Base-by-base conservation (phyloP, 495 filamentous ascomycete genomes). In the Pseudoneurospora amorphoporcata region DNA sequence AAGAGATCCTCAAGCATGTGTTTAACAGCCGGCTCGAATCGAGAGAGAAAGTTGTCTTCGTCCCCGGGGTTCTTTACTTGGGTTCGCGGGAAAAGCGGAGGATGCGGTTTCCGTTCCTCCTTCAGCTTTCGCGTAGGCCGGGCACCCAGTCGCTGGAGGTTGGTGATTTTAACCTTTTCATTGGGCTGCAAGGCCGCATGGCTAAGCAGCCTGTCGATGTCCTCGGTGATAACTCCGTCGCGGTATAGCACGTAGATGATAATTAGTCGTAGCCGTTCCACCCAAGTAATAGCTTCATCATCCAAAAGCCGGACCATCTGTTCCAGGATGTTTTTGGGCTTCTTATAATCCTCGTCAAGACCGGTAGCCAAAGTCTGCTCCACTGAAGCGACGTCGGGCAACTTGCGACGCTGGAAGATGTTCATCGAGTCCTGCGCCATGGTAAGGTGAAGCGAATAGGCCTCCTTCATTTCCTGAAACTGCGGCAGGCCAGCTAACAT, bases 401-500 rank as follows among this genome's bases (percentile, higher is more conserved):
- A 86, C 76, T 97, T 97, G 75, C 89, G 87, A 23, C 88, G 82
- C 77, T 97, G 89, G 76, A 98, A 99, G 58, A 90, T 86, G 72
- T 92, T 92, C 95, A 98, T 98, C 74, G 93, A 95, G 77, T 97
- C 94, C 77, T 97, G 92, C n/a, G 95, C 96, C 95, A 99, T 99
- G 74, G 88, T 95, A 17, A 99, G 84, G 80, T 99, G 95, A 39
- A 99, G 85, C 0, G 95, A 94, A 78, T 98, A 99, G 41, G 93
- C 91, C 79, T 97, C 92, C 82, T 98, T 97, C 83, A 94, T 92
- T 78, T 93, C 91, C 72, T 96, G 93, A 78, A 96, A 99, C 76
- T 99, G 93, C 35, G 94, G 94, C 72, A 99, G 84, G 45, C 94
- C 95, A 14, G 92, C 95, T 81, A 99, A 82, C 95, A 99, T 99